phyloP scores from a whole-genome alignment of 768 basidiomycete genomes.

The Sarcomyxa edulis region DNA sequence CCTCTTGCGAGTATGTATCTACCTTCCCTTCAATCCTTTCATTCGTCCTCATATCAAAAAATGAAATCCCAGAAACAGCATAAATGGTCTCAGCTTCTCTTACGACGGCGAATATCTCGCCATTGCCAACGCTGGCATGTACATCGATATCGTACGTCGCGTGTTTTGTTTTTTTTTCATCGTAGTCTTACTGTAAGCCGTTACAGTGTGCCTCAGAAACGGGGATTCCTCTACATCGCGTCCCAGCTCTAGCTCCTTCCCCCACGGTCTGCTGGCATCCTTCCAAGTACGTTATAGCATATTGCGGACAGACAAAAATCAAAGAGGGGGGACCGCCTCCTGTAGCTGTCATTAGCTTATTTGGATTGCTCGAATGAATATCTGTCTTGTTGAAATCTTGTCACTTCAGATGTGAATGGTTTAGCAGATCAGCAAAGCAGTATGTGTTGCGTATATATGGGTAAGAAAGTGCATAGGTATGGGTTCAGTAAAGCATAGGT shows the following conservation, averaged over 20 bases:
- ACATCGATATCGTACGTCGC: conserved; percentile 79
- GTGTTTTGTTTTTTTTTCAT: conserved; percentile 4
- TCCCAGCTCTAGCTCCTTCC: conserved; percentile 66
- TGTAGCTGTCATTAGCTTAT: conserved; percentile 66
- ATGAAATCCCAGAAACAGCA: conserved; percentile 58
- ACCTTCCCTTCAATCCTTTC: neutral
- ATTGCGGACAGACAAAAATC: conserved; percentile 70
- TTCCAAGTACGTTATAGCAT: conserved; percentile 74
- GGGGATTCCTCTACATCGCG: conserved; percentile 67
- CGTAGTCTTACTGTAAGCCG: conserved; percentile 1
- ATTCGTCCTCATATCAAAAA: conserved; percentile 6
- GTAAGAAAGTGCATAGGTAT: conserved; percentile 12
- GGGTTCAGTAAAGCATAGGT: conserved; percentile 9
- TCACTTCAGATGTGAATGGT: conserved; percentile 4
- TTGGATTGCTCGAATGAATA: conserved; percentile 20
- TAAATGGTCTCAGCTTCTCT: conserved; percentile 74
- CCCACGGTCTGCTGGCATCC: conserved; percentile 81
- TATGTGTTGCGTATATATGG: conserved; percentile 9
- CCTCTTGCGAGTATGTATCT: conserved; percentile 69
- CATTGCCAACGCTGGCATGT: conserved; percentile 63
- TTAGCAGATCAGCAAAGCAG: no score
- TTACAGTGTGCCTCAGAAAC: conserved; percentile 78
- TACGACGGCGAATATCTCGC: conserved; percentile 82
- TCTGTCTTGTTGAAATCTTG: conserved; percentile 4
- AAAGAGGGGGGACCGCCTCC: conserved; percentile 64